Evolutionary conservation across 129 eudicot genomes (phyloP).

Genomic region (Lactuca sativa): DNA sequence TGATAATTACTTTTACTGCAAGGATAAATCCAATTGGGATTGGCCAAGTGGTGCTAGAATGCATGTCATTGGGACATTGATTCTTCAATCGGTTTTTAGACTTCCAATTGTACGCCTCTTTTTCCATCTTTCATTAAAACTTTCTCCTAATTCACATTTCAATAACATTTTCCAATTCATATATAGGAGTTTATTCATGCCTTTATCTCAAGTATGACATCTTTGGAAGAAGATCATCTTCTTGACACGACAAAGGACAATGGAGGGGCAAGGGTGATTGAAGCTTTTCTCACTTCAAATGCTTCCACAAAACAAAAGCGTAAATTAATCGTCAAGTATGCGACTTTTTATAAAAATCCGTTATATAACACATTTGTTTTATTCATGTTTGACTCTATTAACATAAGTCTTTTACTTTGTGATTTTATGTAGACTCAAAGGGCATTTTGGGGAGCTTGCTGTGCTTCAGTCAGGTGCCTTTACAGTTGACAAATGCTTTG

Average conservation of each 20-base stretch:
- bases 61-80: slow-evolving; percentile 84
- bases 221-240: slow-evolving; percentile 66
- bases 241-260: slow-evolving; percentile 70
- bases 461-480: slow-evolving; percentile 78
- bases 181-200: slow-evolving; percentile 76
- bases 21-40: slow-evolving; percentile 75
- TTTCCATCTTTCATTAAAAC: slow-evolving; percentile 13
- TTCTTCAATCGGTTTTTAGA: slow-evolving; percentile 72
- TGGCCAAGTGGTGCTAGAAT: slow-evolving; percentile 73
- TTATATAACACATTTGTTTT: background rate
- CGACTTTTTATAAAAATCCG: no score
- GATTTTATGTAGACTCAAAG: slow-evolving; percentile 58
- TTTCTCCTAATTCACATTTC: background rate
- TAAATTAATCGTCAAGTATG: slow-evolving; percentile 75
- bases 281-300: slow-evolving; percentile 84
- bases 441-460: slow-evolving; percentile 88
- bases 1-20: slow-evolving; percentile 61
- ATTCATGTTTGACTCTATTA: background rate
- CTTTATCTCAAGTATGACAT: slow-evolving; percentile 72
- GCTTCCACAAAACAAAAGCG: slow-evolving; percentile 78
- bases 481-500: slow-evolving; percentile 81
- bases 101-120: slow-evolving; percentile 63
- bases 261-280: slow-evolving; percentile 91
- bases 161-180: background rate
- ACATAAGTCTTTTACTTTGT: background rate